These are phyloP conservation scores for Cylindrodendrum hubeiense DNA, from an alignment of 2,329 filamentous ascomycete species.

Conservation along the genomic window DNA sequence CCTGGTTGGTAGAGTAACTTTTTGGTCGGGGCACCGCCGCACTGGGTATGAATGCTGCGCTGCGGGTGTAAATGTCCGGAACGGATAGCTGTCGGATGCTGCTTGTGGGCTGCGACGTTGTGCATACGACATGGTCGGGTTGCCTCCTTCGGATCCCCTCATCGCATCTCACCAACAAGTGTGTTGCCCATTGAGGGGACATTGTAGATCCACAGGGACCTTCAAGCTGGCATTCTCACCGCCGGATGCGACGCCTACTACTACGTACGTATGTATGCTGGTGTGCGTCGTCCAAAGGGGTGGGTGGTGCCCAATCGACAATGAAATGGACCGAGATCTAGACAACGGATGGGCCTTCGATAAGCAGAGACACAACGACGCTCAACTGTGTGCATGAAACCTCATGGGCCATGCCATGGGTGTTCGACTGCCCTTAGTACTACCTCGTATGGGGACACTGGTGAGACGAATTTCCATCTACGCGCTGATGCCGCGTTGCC, in stretches of 20 bases:
- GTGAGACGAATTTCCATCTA: constrained; percentile 37
- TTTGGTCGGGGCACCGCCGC: constrained; percentile 5
- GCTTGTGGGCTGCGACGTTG: background rate
- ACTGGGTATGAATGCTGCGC: constrained; percentile 11
- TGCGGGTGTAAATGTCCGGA: background rate
- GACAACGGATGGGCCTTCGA: background rate
- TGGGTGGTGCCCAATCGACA: constrained; percentile 36
- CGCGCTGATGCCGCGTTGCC: constrained; percentile 46
- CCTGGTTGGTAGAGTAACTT: constrained; percentile 9
- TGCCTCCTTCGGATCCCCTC: constrained; percentile 18
- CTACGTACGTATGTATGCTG: constrained; percentile 5
- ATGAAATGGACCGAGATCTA: constrained; percentile 26
- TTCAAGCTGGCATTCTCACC: constrained; percentile 35
- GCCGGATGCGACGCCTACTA: too few species aligned
- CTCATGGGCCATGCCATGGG: constrained; percentile 19
- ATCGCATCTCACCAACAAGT: background rate
- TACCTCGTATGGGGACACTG: background rate
- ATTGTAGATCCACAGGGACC: constrained; percentile 17
- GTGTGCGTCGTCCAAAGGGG: constrained; percentile 33
- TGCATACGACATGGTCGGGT: constrained; percentile 16
- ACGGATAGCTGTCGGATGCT: background rate
- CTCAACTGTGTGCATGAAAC: constrained; percentile 31
- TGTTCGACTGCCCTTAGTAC: background rate
- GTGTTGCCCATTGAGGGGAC: constrained; percentile 15
- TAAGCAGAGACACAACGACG: constrained; percentile 19